Base-by-base conservation (phyloP, 2,329 filamentous ascomycete species). In the Mariannaea sp. region DNA sequence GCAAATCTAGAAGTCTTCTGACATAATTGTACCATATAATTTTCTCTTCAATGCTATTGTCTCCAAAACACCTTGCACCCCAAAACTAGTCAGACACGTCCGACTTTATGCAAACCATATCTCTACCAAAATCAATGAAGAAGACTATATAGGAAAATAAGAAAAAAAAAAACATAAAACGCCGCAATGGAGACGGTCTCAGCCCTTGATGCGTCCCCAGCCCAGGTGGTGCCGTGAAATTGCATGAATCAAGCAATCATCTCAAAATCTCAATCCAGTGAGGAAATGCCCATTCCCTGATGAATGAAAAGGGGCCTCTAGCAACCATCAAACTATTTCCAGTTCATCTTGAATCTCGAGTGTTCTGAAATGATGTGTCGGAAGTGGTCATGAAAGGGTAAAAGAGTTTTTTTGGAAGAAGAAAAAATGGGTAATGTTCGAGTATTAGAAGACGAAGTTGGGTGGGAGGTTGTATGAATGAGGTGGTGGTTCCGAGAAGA, bases 181-280 rank as follows among this genome's bases (percentile, higher is more conserved):
- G 50, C 45, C 40, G 35, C 41, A 26, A 33, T 56, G 72, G 77
- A 79, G 77, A 79, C 77, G 63, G 53, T 71, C 73, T 82, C 80
- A 82, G 80, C 80, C 75, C 80, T 82, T 82, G 80, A 82, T 76
- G 54, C 64, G 72, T 75, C 77, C 72, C 72, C 70, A 61, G 46
- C 58, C 64, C 60, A 41, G 68, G 58, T 69, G 60, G 26, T 56
- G 51, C 64, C 55, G 45, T 56, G 36, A 65, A 66, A 66, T 67
- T 66, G 61, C 63, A 66, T 55, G 55, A 42, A 55, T 33, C 38
- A 53, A 54, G 51, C 52, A 55, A 32, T 64, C 47, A 51, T 56
- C 29, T 30, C 26, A 33, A 33, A 52, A 42, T 39, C 58, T 57
- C 41, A 33, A 57, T 39, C 51, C 56, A 53, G 46, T 40, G 36